phyloP scores from a whole-genome alignment of 202 grass and related monocot genomes.

The Dendrocalamus latiflorus region DNA sequence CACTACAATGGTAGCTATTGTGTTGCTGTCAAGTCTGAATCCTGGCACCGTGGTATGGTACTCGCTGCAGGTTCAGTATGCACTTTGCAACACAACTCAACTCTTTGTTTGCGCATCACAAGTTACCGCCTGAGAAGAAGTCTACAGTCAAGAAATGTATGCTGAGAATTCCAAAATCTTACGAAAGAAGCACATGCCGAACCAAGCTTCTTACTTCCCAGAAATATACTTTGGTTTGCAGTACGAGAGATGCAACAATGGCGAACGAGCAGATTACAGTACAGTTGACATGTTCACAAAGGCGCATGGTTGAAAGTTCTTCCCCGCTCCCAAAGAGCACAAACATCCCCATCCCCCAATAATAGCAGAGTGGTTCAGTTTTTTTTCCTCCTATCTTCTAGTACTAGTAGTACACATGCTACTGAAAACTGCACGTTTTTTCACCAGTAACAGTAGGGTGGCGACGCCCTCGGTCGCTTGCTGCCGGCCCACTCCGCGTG shows the following conservation, averaged over 20 bases:
- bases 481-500: constrained; percentile 30
- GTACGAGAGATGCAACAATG: not conserved
- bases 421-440: constrained; percentile 3
- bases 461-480: constrained; percentile 42
- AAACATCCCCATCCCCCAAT: not conserved
- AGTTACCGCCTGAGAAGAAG: not conserved
- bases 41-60: not conserved
- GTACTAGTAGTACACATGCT: not conserved
- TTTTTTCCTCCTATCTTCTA: not conserved
- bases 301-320: not conserved
- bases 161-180: not conserved
- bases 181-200: not conserved
- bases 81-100: not conserved
- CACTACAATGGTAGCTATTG: not conserved
- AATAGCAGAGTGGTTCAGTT: not conserved
- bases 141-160: not conserved
- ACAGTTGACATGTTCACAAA: not conserved
- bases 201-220: not conserved
- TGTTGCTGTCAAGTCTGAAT: not conserved
- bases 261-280: not conserved
- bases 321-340: too few relatives aligned
- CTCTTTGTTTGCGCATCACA: not conserved
- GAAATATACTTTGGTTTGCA: not conserved
- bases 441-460: constrained; percentile 49
- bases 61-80: not conserved